Evolutionary conservation across 306 rosid species (phyloP), one percentile per base, ranked within the genome.

Genomic region (Quercus cerris): DNA sequence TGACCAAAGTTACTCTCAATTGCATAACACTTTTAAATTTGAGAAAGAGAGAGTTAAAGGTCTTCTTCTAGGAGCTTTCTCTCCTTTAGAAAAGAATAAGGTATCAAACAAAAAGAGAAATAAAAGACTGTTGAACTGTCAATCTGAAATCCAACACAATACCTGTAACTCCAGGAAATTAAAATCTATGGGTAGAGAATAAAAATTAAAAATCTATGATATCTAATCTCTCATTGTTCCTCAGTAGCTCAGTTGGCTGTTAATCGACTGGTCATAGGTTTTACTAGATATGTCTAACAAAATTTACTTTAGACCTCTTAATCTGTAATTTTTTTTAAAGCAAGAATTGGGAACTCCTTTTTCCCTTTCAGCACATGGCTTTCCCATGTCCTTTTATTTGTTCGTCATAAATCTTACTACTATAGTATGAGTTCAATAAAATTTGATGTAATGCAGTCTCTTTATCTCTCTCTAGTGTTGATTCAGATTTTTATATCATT

Each of bases 401-500:
- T 35, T 35, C 9, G 2, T 35, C 41, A 35, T 35, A 35, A 35
- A 6, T 35, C 41, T 35, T 35, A 35, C 41, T 35, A 6, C 41
- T 35, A 35, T 35, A 35, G 41, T 6, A 72, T 75, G 70, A 71
- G 68, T 78, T 54, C 27, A 1, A 2, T 64, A 58, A 75, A 67
- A 64, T 35, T 70, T 75, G 28, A 14, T 57, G 49, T 27, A 52
- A 61, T 22, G 20, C 41, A 35, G 41, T 35, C 41, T 35, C 28
- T 46, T 56, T 77, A 69, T 55, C 56, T 27, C 75, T 80, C 56
- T 67, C 63, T 75, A 28, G 56, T 80, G 66, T 66, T 74, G 76
- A 69, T 76, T 77, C 70, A 12, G 49, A 44, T 38, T 31, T 79
- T 54, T 81, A 52, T 82, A 27, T 73, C 77, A 51, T 68, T 66